Evolutionary conservation across 495 filamentous ascomycete species (phyloP).

Genomic region (Entonaema liquescens): DNA sequence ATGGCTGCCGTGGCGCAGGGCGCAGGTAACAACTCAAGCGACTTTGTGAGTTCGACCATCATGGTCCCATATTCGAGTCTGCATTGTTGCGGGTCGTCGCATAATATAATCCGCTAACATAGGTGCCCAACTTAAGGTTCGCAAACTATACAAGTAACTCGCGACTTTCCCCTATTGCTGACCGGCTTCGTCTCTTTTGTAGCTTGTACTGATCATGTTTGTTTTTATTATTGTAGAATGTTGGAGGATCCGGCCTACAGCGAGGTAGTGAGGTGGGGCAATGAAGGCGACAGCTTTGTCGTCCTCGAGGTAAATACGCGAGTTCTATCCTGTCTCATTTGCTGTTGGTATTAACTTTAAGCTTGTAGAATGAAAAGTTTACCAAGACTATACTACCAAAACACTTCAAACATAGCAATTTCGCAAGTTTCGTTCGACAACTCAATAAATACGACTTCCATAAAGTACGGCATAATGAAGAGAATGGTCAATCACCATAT

Average conservation of each 20-base stretch:
- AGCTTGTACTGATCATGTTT: conserved; percentile 40
- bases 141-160: conserved; percentile 94
- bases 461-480: conserved; percentile 97
- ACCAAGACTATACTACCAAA: conserved; percentile 97
- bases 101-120: conserved; percentile 27
- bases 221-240: conserved; percentile 72
- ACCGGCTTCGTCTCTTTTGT: conserved; percentile 6
- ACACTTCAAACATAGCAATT: conserved; percentile 99
- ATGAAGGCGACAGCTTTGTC: conserved; percentile 94
- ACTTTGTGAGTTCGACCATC: conserved; percentile 55
- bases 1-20: conserved; percentile 51
- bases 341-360: conserved; percentile 14
- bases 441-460: conserved; percentile 99
- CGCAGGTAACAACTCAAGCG: conserved; percentile 58
- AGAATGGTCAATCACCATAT: conserved; percentile 89
- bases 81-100: conserved; percentile 33
- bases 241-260: conserved; percentile 94
- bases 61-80: conserved; percentile 18
- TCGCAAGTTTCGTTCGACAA: conserved; percentile 97
- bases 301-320: conserved; percentile 81
- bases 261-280: conserved; percentile 93
- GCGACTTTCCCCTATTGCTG: conserved; percentile 6
- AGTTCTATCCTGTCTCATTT: conserved; percentile 3
- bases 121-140: conserved; percentile 72
- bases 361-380: conserved; percentile 89